A percentile compares a stretch with the other conserved stretches of the same genome.
These are phyloP conservation scores for Coprinopsis sp. DNA, from an alignment of 768 basidiomycete genomes.

Conservation along the genomic window DNA sequence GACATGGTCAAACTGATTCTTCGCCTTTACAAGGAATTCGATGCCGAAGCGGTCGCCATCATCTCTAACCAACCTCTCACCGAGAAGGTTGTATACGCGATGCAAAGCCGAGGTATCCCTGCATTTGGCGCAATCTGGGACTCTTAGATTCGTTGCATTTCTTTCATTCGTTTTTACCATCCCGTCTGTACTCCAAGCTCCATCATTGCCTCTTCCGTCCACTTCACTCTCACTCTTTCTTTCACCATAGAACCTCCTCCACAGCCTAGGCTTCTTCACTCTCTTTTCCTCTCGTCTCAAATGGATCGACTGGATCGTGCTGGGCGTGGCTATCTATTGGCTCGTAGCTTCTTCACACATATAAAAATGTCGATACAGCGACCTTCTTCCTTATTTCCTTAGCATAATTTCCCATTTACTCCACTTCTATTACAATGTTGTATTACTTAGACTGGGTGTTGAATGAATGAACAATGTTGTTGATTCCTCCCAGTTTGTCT, in stretches of 20 bases:
- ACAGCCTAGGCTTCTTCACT: background rate
- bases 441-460: too few species aligned
- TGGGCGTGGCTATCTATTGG: too few species aligned
- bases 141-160: conserved; percentile 27
- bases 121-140: conserved; percentile 63
- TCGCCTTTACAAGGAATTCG: conserved; percentile 42
- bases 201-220: background rate
- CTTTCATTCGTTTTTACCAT: background rate
- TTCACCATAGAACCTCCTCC: background rate
- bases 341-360: too few species aligned
- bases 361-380: too few species aligned
- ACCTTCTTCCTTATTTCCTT: too few species aligned
- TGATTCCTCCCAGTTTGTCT: too few species aligned
- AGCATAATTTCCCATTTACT: too few species aligned
- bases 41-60: conserved; percentile 51
- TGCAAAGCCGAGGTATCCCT: conserved; percentile 57
- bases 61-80: conserved; percentile 59
- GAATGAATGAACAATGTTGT: too few species aligned
- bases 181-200: background rate
- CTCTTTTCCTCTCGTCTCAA: background rate
- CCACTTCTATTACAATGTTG: too few species aligned
- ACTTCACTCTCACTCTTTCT: background rate
- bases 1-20: conserved; percentile 46
- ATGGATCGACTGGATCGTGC: conserved; percentile 3
- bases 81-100: conserved; percentile 53